These are phyloP conservation scores for Nakazawaea populi DNA, from an alignment of 805 yeast species.

Conservation along the genomic window DNA sequence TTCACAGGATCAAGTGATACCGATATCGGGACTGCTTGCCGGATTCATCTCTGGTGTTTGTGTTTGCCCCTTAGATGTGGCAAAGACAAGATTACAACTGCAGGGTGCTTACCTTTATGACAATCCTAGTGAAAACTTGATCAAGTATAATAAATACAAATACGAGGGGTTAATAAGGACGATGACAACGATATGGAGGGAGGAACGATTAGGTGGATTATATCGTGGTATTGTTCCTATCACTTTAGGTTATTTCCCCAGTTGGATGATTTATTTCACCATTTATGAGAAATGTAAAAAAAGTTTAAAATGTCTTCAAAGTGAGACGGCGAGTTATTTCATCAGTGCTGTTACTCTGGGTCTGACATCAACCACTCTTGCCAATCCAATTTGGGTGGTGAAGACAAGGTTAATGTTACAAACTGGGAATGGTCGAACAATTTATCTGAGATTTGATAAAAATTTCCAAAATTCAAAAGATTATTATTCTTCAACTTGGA, in stretches of 20 bases:
- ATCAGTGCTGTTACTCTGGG: slow-evolving; percentile 83
- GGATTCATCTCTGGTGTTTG: slow-evolving; percentile 85
- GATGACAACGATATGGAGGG: slow-evolving; percentile 54
- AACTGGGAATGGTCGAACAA: slow-evolving; percentile 40
- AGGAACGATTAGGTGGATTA: slow-evolving; percentile 80
- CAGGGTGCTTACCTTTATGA: slow-evolving; percentile 52
- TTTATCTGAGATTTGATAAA: slow-evolving; percentile 26
- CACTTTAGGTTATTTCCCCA: slow-evolving; percentile 88
- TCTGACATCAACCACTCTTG: slow-evolving; percentile 70
- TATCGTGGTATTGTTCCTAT: slow-evolving; percentile 93
- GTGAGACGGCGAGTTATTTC: slow-evolving; percentile 28
- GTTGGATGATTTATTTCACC: slow-evolving; percentile 95
- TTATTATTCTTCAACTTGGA: slow-evolving; percentile 70
- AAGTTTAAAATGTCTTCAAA: slow-evolving; percentile 17
- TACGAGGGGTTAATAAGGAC: slow-evolving; percentile 63
- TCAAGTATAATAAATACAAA: slow-evolving; percentile 18
- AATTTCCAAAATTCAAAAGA: slow-evolving; percentile 15
- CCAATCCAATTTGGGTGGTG: slow-evolving; percentile 97
- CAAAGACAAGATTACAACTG: slow-evolving; percentile 91
- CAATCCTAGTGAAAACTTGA: slow-evolving; percentile 9
- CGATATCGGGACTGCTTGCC: slow-evolving; percentile 88
- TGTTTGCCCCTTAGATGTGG: slow-evolving; percentile 95
- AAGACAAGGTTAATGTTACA: slow-evolving; percentile 93
- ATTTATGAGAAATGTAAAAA: slow-evolving; percentile 76
- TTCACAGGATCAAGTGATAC: slow-evolving; percentile 43